Evolutionary conservation across 257 asterid genomes (phyloP).

Genomic region (Lycium ferocissimum): DNA sequence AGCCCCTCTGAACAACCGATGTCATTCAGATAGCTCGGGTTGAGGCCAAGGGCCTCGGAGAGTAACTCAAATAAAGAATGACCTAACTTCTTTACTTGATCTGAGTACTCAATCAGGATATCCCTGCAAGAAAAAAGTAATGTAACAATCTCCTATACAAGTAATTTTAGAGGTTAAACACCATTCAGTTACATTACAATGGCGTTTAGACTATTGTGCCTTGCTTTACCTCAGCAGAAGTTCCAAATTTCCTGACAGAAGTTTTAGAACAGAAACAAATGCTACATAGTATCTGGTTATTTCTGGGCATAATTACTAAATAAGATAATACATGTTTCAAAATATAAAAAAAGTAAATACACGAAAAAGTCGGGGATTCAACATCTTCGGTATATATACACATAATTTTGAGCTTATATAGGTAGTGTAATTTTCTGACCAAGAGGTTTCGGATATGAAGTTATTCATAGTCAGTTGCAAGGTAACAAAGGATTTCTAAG

Average conservation of each 20-base stretch:
- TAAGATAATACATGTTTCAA: background rate
- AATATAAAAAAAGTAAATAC: background rate
- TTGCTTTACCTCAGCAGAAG: background rate
- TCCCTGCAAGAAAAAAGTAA: slow-evolving; percentile 11
- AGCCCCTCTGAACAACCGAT: slow-evolving; percentile 36
- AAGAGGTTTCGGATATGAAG: background rate
- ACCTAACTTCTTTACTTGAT: slow-evolving; percentile 1
- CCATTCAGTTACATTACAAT: background rate
- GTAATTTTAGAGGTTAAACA: background rate
- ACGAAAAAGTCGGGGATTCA: background rate
- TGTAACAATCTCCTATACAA: background rate
- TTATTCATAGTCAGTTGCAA: too few species aligned
- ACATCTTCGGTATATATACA: too few species aligned
- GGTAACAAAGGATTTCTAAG: too few species aligned
- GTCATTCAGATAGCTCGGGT: slow-evolving; percentile 23
- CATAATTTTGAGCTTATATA: background rate
- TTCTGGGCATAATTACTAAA: background rate
- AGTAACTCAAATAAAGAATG: slow-evolving; percentile 24
- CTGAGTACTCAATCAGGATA: slow-evolving; percentile 23
- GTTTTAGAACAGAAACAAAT: background rate
- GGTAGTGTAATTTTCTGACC: background rate
- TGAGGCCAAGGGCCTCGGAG: slow-evolving; percentile 33
- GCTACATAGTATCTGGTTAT: background rate
- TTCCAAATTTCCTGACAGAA: background rate
- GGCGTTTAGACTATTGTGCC: background rate